Percentiles rank a stretch among this genome's conserved stretches.
Evolutionary conservation across 1,284 basidiomycete species (phyloP).

Genomic region (Cutaneotrichosporon sp.): DNA sequence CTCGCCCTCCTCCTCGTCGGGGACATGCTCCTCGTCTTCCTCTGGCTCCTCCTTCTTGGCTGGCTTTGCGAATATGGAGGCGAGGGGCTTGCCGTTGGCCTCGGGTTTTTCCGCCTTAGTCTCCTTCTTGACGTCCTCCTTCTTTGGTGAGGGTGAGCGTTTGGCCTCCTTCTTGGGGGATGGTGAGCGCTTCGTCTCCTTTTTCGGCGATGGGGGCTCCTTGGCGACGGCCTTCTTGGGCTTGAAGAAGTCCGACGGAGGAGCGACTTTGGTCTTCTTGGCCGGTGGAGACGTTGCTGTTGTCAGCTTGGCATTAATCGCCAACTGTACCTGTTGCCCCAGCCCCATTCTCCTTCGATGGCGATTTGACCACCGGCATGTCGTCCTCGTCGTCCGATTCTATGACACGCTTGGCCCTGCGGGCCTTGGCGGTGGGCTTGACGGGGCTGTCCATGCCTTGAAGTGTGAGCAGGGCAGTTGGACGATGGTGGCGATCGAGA

Average conservation of each 20-base stretch:
- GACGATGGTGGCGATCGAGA: not conserved
- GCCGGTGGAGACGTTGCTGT: conserved; percentile 24
- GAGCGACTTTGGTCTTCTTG: conserved; percentile 34
- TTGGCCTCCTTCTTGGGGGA: conserved; percentile 5
- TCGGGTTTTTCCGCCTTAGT: not conserved
- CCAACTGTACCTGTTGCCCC: conserved; percentile 7
- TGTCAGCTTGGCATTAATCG: not conserved
- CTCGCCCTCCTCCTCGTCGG: conserved; percentile 48
- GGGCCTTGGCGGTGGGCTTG: conserved; percentile 15
- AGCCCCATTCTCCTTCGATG: conserved; percentile 1
- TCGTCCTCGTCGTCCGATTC: conserved; percentile 63
- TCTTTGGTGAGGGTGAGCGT: no score
- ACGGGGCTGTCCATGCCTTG: conserved; percentile 26
- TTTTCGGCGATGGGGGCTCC: not conserved
- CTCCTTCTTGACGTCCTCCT: conserved; percentile 6
- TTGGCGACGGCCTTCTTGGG: not conserved
- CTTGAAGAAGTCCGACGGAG: conserved; percentile 28
- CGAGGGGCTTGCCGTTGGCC: conserved; percentile 41
- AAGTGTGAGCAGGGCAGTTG: not conserved
- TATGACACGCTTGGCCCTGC: conserved; percentile 60
- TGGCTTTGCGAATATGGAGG: conserved; percentile 48
- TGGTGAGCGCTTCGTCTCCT: conserved; percentile 8
- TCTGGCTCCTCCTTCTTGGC: conserved; percentile 27
- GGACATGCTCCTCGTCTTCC: conserved; percentile 29
- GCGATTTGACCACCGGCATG: conserved; percentile 3